Evolutionary conservation across 768 basidiomycete genomes (phyloP).

Genomic region (Cystobasidiopsis lactophilus): DNA sequence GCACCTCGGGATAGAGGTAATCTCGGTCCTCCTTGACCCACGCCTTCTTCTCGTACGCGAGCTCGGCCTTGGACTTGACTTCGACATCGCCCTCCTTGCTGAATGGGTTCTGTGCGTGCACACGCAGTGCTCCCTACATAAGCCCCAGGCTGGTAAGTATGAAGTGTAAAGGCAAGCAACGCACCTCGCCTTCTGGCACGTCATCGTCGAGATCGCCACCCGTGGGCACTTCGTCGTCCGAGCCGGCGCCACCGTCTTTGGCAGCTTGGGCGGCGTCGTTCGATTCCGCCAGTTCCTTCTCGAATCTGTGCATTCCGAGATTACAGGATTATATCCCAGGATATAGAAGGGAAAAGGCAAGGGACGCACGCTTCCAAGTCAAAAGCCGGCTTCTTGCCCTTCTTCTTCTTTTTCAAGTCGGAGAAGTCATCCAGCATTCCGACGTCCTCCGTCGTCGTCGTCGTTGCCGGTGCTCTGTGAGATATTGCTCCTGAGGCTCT

Average conservation of each 20-base stretch:
- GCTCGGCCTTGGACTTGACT: constrained; percentile 31
- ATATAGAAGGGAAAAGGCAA: not conserved
- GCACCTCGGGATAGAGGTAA: constrained; percentile 86
- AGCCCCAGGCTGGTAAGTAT: not conserved
- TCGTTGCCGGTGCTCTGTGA: constrained; percentile 6
- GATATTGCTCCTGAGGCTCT: not conserved
- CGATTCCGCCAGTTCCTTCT: constrained; percentile 62
- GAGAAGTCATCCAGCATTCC: constrained; percentile 76
- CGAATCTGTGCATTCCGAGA: constrained; percentile 27
- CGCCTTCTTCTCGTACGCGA: constrained; percentile 45
- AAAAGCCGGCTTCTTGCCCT: constrained; percentile 57
- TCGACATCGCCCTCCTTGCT: constrained; percentile 11
- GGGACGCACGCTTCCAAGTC: constrained; percentile 52
- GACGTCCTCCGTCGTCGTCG: constrained; percentile 22
- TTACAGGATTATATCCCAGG: not conserved
- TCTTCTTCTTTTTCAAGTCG: constrained; percentile 52
- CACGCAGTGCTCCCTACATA: not conserved
- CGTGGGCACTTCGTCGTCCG: constrained; percentile 6
- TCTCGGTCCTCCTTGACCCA: constrained; percentile 78
- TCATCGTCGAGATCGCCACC: constrained; percentile 12
- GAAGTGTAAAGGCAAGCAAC: no score
- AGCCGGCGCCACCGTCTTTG: constrained; percentile 27
- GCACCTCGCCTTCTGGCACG: constrained; percentile 19
- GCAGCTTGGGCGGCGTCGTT: constrained; percentile 32
- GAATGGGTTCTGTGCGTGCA: constrained; percentile 13